Conservation (phyloP, 495 filamentous ascomycete genomes). For the Xylaria longipes region DNA sequence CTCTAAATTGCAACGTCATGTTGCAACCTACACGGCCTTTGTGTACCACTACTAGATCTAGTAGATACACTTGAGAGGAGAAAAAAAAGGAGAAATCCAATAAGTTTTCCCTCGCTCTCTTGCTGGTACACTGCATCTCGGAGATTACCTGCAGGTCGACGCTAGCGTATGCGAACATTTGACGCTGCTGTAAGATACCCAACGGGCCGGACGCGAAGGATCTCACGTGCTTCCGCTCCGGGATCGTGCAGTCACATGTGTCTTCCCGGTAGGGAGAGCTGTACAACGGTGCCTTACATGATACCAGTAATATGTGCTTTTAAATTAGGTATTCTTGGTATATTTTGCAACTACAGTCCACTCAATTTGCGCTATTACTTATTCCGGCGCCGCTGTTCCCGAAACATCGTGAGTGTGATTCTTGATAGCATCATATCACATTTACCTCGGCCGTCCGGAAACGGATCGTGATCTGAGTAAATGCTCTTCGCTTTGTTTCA, state of each 20-base stretch:
- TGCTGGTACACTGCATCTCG: neutral
- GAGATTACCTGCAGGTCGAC: neutral
- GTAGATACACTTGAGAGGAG: neutral
- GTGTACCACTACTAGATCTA: neutral
- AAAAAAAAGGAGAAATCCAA: neutral
- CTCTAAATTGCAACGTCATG: slow-evolving; percentile 2
- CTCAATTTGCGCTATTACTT: neutral
- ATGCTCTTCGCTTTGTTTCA: neutral
- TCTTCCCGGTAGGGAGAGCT: neutral
- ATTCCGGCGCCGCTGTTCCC: neutral
- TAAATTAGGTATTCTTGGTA: no score
- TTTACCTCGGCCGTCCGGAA: neutral
- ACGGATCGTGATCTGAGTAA: neutral
- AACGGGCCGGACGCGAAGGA: neutral
- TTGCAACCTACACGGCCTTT: neutral
- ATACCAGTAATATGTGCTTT: no score
- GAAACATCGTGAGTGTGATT: neutral
- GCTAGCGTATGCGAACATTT: neutral
- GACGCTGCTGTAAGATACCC: neutral
- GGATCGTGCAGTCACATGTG: neutral
- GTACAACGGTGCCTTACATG: no score
- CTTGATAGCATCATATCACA: neutral
- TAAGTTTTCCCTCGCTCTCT: neutral
- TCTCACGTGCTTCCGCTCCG: neutral
- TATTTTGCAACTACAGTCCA: neutral